Percentiles rank a stretch among this genome's conserved stretches.
These are phyloP conservation scores for Cyberlindnera petersonii DNA, from an alignment of 805 yeast species.

Conservation along the genomic window DNA sequence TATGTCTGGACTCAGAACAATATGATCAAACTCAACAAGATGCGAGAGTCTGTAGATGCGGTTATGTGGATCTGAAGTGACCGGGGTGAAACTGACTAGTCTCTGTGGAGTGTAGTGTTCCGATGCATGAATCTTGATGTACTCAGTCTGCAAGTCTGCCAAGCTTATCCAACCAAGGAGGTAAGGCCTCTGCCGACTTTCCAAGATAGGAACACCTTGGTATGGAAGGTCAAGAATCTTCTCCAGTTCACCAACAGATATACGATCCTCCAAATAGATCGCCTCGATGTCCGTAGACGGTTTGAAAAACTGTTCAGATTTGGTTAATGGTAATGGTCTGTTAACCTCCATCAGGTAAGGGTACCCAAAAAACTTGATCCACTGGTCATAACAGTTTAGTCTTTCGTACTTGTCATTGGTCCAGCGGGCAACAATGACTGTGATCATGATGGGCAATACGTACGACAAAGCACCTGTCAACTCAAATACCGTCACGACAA, in stretches of 20 bases:
- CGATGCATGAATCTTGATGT: conserved; percentile 7
- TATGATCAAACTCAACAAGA: conserved; percentile 21
- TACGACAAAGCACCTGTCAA: conserved; percentile 83
- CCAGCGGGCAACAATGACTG: conserved; percentile 72
- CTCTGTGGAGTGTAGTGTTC: conserved; percentile 1
- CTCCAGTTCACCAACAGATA: conserved; percentile 28
- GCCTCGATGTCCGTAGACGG: conserved; percentile 24
- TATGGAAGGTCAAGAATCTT: conserved; percentile 18
- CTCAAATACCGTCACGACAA: conserved; percentile 78
- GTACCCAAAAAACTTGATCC: conserved; percentile 40
- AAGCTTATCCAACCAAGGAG: conserved; percentile 43
- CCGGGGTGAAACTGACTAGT: conserved; percentile 1
- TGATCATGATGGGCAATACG: conserved; percentile 80
- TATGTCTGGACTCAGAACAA: conserved; percentile 16
- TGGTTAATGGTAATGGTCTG: conserved; percentile 36
- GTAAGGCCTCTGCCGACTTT: conserved; percentile 30
- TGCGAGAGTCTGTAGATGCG: conserved; percentile 9
- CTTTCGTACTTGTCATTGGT: conserved; percentile 59
- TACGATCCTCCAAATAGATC: conserved; percentile 31
- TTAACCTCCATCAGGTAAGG: conserved; percentile 42
- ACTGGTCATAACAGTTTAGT: conserved; percentile 61
- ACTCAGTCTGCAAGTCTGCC: conserved; percentile 33
- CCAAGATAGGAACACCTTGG: conserved; percentile 45
- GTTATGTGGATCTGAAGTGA: background rate
- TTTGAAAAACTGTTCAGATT: conserved; percentile 36